Base-by-base conservation (phyloP, 768 basidiomycete species). In the Artomyces pyxidatus region DNA sequence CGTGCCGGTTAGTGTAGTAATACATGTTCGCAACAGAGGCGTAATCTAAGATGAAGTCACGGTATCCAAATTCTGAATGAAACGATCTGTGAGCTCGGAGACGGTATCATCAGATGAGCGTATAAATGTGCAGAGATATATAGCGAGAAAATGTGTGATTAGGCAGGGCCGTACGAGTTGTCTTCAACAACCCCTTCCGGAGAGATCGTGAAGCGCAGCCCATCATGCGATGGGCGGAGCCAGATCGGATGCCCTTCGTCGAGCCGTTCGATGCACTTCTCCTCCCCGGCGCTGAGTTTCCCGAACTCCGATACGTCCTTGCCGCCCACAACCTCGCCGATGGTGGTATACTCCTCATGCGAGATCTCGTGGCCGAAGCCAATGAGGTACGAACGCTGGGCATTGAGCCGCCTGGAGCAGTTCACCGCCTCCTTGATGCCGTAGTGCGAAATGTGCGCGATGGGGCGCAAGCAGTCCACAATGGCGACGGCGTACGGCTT, bases 291-390 rank as follows among this genome's bases (percentile, higher is more conserved):
- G 35, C 56, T 74, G 61, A 58, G 52, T 49, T 50, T 54, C 44
- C 35, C 25, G 23, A 42, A 55, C 35, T 55, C 61, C 42, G 45
- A 58, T 25, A 55, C 58, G 19, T 30, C 51, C 42, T 58, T 58
- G 42, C 71, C 69, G 38, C 70, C 73, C 38, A 75, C 69, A 8
- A 70, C 69, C 62, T 80, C 74, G 8, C 78, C 72, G 38, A 90
- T 71, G n/a, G 71, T 75, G 38, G 78, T 72, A 63, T 81, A 90
- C 59, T 89, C 85, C 16, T 84, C 85, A 59, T 93, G 89, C 1
- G 79, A 68, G 26, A 88, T 70, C n/a, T 83, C 79, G 60, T 92
- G 89, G 21, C 75, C 74, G 63, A 88, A 85, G 9, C 90, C 89
- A 8, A 75, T 76, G 48, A 89, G 63, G 60, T 92, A 92, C 14